Percentiles rank a stretch among this genome's conserved stretches.
phyloP scores from a whole-genome alignment of 495 filamentous ascomycete species.

The Trichoderma virens region DNA sequence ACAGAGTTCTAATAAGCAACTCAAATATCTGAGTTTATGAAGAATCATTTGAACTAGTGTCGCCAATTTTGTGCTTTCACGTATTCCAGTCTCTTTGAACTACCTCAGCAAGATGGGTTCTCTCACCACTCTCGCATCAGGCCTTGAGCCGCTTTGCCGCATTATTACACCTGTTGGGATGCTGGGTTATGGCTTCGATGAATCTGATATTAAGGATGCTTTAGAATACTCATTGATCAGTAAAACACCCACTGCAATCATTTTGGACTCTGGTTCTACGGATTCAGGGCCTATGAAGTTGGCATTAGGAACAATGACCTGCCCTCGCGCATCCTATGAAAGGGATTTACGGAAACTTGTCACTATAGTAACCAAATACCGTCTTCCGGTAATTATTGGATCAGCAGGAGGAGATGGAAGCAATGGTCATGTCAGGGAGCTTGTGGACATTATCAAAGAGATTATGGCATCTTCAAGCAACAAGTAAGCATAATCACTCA shows the following conservation, averaged over 20 bases:
- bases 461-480: slow-evolving; percentile 20
- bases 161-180: slow-evolving; percentile 43
- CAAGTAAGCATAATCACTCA: not conserved
- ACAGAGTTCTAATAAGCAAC: no score
- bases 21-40: no score
- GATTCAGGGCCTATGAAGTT: slow-evolving; percentile 41
- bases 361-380: slow-evolving; percentile 19
- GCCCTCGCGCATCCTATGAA: slow-evolving; percentile 27
- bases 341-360: slow-evolving; percentile 35
- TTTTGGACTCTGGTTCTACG: slow-evolving; percentile 43
- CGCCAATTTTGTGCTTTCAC: no score
- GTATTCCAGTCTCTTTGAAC: not conserved
- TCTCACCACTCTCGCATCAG: not conserved
- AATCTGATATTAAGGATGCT: slow-evolving; percentile 21
- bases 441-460: slow-evolving; percentile 29
- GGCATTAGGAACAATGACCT: slow-evolving; percentile 29
- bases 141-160: not conserved
- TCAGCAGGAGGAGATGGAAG: slow-evolving; percentile 43
- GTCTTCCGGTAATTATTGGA: slow-evolving; percentile 35
- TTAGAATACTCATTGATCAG: slow-evolving; percentile 21
- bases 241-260: slow-evolving; percentile 26
- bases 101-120: not conserved
- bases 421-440: slow-evolving; percentile 35
- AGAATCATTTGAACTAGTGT: no score
- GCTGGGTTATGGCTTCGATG: slow-evolving; percentile 41